phyloP scores from a whole-genome alignment of 2,329 filamentous ascomycete species.

The Pseudogymnoascus sp. region DNA sequence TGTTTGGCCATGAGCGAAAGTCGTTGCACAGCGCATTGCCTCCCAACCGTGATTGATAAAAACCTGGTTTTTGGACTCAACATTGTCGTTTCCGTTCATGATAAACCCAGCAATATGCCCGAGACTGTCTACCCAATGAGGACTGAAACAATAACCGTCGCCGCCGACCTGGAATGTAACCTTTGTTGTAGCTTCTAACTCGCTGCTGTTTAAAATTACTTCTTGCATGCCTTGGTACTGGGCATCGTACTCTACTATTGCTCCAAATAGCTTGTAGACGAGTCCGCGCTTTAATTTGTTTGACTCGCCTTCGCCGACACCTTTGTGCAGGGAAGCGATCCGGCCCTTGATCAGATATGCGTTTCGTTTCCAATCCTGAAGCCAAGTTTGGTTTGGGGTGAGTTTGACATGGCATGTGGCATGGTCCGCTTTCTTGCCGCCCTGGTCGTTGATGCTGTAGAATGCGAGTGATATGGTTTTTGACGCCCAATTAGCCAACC shows the following conservation, averaged over 20 bases:
- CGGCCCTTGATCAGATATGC: conserved; percentile 46
- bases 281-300: conserved; percentile 36
- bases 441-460: conserved; percentile 42
- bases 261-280: conserved; percentile 17
- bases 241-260: conserved; percentile 51
- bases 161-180: conserved; percentile 43
- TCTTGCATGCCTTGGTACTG: conserved; percentile 53
- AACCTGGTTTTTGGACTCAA: conserved; percentile 48
- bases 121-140: conserved; percentile 53
- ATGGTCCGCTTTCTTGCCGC: conserved; percentile 42
- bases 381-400: conserved; percentile 42
- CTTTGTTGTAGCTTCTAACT: conserved; percentile 38
- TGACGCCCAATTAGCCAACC: conserved; percentile 38
- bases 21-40: conserved; percentile 44
- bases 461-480: conserved; percentile 39
- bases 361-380: conserved; percentile 45
- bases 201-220: conserved; percentile 41
- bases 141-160: conserved; percentile 47
- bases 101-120: conserved; percentile 56
- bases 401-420: conserved; percentile 43
- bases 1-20: conserved; percentile 37
- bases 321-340: conserved; percentile 34
- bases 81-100: conserved; percentile 51
- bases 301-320: conserved; percentile 30
- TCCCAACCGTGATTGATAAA: conserved; percentile 57